Evolutionary conservation across 768 basidiomycete species (phyloP), one percentile per base, ranked within the genome.

Genomic region (Botryobasidium botryosum): DNA sequence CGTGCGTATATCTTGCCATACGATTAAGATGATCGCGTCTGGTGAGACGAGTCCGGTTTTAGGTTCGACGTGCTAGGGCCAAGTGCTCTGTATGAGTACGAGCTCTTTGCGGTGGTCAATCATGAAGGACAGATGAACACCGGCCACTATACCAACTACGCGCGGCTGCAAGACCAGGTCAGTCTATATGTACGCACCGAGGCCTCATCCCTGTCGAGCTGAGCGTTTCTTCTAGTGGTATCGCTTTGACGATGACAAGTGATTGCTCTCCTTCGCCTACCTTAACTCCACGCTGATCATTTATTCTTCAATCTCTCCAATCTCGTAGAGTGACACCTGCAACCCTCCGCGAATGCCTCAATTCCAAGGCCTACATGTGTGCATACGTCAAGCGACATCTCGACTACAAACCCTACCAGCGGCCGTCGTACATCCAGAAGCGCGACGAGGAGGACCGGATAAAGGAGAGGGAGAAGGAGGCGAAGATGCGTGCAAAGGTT

Each of bases 61-160:
- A 39, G 23, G 10, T 13, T 24, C 23, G 10, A 10, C 20, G 12
- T 39, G 37, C 37, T 21, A 10, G 36, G 28, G 31, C 74, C 82
- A 0, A 69, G 75, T 23, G 66, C 70, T 10, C 67, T 86, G 66
- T 92, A 82, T 58, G 77, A 82, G 39, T 96, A 91, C 56, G 85
- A 92, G 56, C 72, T 96, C 2, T 87, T 90, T 55, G 80, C 84
- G 21, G 87, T 94, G 31, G 80, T 97, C 48, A 88, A 84, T 52
- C 90, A 96, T 59, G 87, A 94, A 59, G 91, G 91, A 4, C 80
- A 83, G 58, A 75, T 94, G 55, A 79, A 91, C 59, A 92, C 86
- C 45, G 92, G 91, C 0, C 92, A 97, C 55, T 97, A 94, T 60
- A 88, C 81, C 24, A 83, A 80, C 57, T 90, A 71, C 59, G 79